Conservation (phyloP, 495 filamentous ascomycete genomes). For the Aspergillus saccharolyticus region DNA sequence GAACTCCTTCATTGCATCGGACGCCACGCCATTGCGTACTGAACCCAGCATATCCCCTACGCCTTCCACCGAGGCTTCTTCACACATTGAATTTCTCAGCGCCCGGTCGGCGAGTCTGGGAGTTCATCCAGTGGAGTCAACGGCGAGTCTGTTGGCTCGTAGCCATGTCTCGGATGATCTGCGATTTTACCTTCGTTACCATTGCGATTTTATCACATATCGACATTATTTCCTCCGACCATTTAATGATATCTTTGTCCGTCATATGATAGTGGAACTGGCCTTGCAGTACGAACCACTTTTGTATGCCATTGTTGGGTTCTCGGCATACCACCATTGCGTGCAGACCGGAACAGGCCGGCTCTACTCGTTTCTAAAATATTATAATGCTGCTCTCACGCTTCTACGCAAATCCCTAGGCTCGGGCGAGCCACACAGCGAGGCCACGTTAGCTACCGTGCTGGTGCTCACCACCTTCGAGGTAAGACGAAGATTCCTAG, state of each 20-base stretch:
- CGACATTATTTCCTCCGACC: slow-evolving; percentile 76
- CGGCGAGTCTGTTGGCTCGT: slow-evolving; percentile 18
- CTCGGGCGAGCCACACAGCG: slow-evolving; percentile 60
- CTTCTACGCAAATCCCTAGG: slow-evolving; percentile 67
- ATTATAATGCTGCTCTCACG: slow-evolving; percentile 82
- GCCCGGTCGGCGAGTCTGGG: slow-evolving; percentile 32
- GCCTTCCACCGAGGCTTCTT: slow-evolving; percentile 40
- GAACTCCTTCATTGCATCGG: slow-evolving; percentile 23
- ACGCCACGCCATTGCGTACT: slow-evolving; percentile 32
- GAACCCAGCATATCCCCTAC: slow-evolving; percentile 44
- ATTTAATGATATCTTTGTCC: slow-evolving; percentile 65
- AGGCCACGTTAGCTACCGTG: slow-evolving; percentile 81
- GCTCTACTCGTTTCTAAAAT: slow-evolving; percentile 77
- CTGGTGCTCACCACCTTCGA: slow-evolving; percentile 90
- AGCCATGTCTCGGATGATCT: slow-evolving; percentile 59
- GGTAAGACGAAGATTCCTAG: slow-evolving; percentile 46
- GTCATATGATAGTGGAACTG: slow-evolving; percentile 60
- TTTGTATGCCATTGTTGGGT: slow-evolving; percentile 84
- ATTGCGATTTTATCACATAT: slow-evolving; percentile 65
- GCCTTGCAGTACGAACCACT: slow-evolving; percentile 78
- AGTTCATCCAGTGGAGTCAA: slow-evolving; percentile 23
- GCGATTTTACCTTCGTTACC: slow-evolving; percentile 74
- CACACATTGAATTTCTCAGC: slow-evolving; percentile 30
- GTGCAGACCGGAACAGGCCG: slow-evolving; percentile 61
- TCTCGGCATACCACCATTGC: slow-evolving; percentile 81